Percentiles rank a stretch among this genome's conserved stretches.
phyloP scores from a whole-genome alignment of 805 yeast species.

The Pichia thaimueangensis region DNA sequence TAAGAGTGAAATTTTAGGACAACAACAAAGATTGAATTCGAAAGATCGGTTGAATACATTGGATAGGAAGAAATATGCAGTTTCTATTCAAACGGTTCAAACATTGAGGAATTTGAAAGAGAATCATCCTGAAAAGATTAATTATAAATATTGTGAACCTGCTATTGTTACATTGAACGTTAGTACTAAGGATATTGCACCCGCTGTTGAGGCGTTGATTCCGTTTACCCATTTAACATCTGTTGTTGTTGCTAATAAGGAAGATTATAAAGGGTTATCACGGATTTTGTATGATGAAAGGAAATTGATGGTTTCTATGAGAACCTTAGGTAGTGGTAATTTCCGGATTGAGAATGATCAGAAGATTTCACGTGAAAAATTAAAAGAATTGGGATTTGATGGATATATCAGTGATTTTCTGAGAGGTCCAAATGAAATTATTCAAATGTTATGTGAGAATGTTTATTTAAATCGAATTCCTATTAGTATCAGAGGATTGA shows the following conservation, averaged over 20 bases:
- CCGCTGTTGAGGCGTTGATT: slow-evolving; percentile 51
- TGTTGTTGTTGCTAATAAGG: slow-evolving; percentile 50
- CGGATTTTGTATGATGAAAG: slow-evolving; percentile 34
- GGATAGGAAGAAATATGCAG: slow-evolving; percentile 26
- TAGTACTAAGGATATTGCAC: slow-evolving; percentile 42
- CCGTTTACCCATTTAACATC: slow-evolving; percentile 50
- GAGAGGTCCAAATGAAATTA: slow-evolving; percentile 64
- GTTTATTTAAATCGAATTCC: slow-evolving; percentile 54
- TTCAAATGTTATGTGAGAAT: slow-evolving; percentile 61
- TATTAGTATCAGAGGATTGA: slow-evolving; percentile 43
- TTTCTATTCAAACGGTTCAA: slow-evolving; percentile 33
- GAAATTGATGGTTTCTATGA: slow-evolving; percentile 41
- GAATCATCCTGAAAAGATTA: slow-evolving; percentile 13
- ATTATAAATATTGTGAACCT: slow-evolving; percentile 54
- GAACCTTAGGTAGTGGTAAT: slow-evolving; percentile 33
- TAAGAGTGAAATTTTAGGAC: slow-evolving; percentile 14
- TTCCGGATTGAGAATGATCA: slow-evolving; percentile 10
- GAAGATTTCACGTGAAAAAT: slow-evolving; percentile 12
- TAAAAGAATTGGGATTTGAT: slow-evolving; percentile 61
- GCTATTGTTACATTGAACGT: slow-evolving; percentile 62
- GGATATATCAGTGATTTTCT: slow-evolving; percentile 70
- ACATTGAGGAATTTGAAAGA: slow-evolving; percentile 34
- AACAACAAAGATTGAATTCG: slow-evolving; percentile 27
- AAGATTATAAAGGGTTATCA: slow-evolving; percentile 43
- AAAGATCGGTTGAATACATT: slow-evolving; percentile 48